Base-by-base conservation (phyloP, 306 rosid species). In the Prunus fruticosa region DNA sequence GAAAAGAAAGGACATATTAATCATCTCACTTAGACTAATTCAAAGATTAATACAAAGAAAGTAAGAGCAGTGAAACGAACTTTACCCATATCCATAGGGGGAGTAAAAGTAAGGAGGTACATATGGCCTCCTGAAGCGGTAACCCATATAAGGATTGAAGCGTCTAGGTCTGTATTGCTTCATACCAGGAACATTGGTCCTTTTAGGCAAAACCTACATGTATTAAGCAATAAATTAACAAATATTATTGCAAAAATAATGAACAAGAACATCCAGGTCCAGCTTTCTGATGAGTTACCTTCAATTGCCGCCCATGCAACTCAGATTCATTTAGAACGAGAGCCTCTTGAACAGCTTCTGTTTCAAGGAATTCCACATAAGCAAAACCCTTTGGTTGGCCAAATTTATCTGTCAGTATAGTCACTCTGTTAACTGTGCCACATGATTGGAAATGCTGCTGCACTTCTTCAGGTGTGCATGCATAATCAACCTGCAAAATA, bases 391-490 rank as follows among this genome's bases (percentile, higher is more conserved):
- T 92, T 25, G 97, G 98, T 74, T 95, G 95, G 70, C 97, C 96
- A 79, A 82, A 88, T 82, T 94, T 94, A 83, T 94, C 98, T 3
- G 96, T 92, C 81, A 92, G 85, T 79, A 90, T 94, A 28, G 97
- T 92, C 78, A 92, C 96, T 80, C 97, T 85, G 86, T 94, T 94
- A 67, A 92, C 96, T 3, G 96, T 94, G 51, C 97, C 98, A 63
- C 97, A 92, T 71, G 97, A 91, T 76, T 94, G 96, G 80, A 92
- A 92, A 86, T 92, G 98, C 84, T 89, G 95, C 86, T 94, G 96
- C 83, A 92, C 98, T 89, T 95, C 98, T 85, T 95, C 97, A 81
- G 98, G 98, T 5, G 98, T 92, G 88, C 98, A 94, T 50, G 96
- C 94, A 83, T 90, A 92, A 84, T 92, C 98, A 79, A 92, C 98